Conservation (phyloP, 768 basidiomycete species). For the Leucosporidium yakuticum region DNA sequence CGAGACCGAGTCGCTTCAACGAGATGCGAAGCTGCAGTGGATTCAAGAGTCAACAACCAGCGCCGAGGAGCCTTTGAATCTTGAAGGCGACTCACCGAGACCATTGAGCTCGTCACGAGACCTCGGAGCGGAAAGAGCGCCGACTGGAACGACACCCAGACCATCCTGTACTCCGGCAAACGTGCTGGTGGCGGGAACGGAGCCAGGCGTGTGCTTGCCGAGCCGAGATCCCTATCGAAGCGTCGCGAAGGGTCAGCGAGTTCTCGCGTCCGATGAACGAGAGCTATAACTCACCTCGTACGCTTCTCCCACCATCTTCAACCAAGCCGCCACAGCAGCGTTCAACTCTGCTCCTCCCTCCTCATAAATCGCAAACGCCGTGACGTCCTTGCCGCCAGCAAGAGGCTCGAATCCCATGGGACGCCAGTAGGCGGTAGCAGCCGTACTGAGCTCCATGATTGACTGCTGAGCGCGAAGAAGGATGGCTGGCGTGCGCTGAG, state of each 20-base stretch:
- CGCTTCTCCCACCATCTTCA: background rate
- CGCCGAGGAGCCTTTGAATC: background rate
- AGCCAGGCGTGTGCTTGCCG: conserved; percentile 11
- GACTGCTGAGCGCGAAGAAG: conserved; percentile 24
- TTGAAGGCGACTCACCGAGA: conserved; percentile 10
- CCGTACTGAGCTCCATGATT: conserved; percentile 6
- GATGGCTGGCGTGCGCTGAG: background rate
- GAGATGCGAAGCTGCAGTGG: background rate
- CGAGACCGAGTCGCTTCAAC: conserved; percentile 10
- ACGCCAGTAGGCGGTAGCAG: conserved; percentile 26
- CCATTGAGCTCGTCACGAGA: conserved; percentile 15
- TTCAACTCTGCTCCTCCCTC: conserved; percentile 9
- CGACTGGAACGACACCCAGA: conserved; percentile 9
- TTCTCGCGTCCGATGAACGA: background rate
- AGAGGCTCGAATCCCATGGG: conserved; percentile 35
- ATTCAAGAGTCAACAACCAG: background rate
- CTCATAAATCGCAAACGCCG: conserved; percentile 25
- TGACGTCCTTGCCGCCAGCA: conserved; percentile 18
- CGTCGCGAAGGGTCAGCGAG: background rate
- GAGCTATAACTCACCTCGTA: conserved; percentile 17
- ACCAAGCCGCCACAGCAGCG: conserved; percentile 12
- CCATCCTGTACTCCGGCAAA: conserved; percentile 13
- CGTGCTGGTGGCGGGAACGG: background rate
- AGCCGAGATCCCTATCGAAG: conserved; percentile 14
- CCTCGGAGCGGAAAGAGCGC: background rate